A percentile compares a stretch with the other conserved stretches of the same genome.
Conservation (phyloP, 2,329 filamentous ascomycete species). For the Keithomyces neogunnii region DNA sequence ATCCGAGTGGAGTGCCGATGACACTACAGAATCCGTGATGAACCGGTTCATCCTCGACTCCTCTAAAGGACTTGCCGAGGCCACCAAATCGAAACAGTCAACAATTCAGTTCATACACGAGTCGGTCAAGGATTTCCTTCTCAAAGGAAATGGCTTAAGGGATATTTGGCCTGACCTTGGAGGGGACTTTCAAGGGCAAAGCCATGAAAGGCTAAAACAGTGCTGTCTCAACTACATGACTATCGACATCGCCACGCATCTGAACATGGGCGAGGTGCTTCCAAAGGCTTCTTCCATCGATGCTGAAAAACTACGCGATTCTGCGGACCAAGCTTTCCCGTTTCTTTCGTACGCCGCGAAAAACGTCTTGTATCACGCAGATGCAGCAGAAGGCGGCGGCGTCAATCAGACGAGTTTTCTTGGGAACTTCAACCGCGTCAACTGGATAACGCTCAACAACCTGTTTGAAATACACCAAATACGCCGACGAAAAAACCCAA, state of each 20-base stretch:
- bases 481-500: neutral
- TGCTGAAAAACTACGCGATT: neutral
- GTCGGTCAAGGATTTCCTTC: conserved; percentile 38
- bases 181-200: neutral
- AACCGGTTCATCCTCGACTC: conserved; percentile 24
- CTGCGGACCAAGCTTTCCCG: conserved; percentile 3
- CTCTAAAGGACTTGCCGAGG: conserved; percentile 38
- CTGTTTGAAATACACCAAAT: conserved; percentile 1
- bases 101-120: conserved; percentile 41
- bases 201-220: conserved; percentile 7
- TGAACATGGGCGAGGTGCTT: neutral
- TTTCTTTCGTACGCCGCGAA: conserved; percentile 9
- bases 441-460: conserved; percentile 3
- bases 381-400: neutral
- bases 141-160: conserved; percentile 23
- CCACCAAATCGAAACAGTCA: conserved; percentile 15
- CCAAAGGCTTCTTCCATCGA: neutral
- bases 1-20: neutral
- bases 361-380: conserved; percentile 9
- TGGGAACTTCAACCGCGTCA: neutral
- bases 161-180: conserved; percentile 1
- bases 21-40: neutral
- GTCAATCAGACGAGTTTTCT: neutral
- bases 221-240: conserved; percentile 6
- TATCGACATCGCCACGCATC: neutral